These are phyloP conservation scores for Arbutus unedo DNA, from an alignment of 148 eudicot genomes.

Conservation along the genomic window DNA sequence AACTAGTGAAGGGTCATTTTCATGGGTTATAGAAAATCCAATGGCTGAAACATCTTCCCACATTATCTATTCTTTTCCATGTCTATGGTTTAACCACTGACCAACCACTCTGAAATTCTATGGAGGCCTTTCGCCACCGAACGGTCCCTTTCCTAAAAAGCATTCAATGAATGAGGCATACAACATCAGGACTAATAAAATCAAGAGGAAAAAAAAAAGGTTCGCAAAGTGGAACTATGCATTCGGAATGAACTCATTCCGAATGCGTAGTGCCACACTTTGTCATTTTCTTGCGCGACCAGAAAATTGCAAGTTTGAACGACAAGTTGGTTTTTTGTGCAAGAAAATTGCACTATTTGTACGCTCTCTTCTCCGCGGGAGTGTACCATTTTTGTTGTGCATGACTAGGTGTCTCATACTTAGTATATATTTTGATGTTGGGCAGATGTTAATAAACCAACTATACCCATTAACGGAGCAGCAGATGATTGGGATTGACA, in stretches of 20 bases:
- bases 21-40: not conserved
- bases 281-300: no score
- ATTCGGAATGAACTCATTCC: no score
- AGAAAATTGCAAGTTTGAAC: no score
- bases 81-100: not conserved
- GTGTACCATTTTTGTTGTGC: not conserved
- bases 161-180: no score
- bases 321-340: not conserved
- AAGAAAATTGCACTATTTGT: not conserved
- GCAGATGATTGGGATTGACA: conserved; percentile 72
- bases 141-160: not conserved
- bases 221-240: not conserved
- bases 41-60: not conserved
- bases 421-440: not conserved
- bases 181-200: no score
- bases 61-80: not conserved
- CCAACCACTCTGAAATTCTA: conserved; percentile 5
- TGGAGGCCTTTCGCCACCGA: not conserved
- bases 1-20: not conserved
- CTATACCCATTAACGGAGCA: conserved; percentile 84
- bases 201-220: no score
- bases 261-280: not conserved
- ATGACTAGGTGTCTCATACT: not conserved
- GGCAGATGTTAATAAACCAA: conserved; percentile 66
- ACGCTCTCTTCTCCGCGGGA: no score